These are phyloP conservation scores for Sphenostylis stenocarpa DNA, from an alignment of 306 rosid genomes.

Conservation along the genomic window DNA sequence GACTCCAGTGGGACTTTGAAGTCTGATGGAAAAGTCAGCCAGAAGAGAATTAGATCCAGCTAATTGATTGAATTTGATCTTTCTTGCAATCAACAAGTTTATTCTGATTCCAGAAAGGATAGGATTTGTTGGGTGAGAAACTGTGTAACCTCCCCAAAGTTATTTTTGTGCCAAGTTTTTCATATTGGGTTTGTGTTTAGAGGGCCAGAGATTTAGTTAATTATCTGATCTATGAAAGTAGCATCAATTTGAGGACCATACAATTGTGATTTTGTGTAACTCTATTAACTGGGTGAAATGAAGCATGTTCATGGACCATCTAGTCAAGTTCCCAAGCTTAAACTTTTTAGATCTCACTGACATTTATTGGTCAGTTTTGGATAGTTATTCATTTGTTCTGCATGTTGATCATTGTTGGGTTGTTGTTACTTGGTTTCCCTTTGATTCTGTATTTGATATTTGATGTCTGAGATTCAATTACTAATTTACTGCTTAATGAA, in stretches of 20 bases:
- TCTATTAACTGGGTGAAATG: constrained; percentile 23
- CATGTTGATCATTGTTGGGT: constrained; percentile 26
- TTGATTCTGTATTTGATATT: constrained; percentile 7
- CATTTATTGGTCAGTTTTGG: constrained; percentile 3
- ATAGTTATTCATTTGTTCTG: constrained; percentile 21
- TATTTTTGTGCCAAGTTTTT: constrained; percentile 18
- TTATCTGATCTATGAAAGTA: constrained; percentile 29
- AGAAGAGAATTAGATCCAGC: constrained; percentile 78
- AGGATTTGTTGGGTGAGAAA: constrained; percentile 39
- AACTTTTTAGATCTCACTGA: not conserved
- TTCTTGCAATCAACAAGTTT: constrained; percentile 30
- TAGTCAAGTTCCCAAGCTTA: constrained; percentile 25
- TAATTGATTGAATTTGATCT: constrained; percentile 38
- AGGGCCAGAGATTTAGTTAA: constrained; percentile 32
- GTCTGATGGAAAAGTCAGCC: constrained; percentile 73
- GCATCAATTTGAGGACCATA: constrained; percentile 31
- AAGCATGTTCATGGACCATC: constrained; percentile 24
- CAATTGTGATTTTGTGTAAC: constrained; percentile 41
- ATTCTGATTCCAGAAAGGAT: constrained; percentile 20
- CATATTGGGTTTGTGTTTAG: constrained; percentile 27
- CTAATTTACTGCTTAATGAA: constrained; percentile 14
- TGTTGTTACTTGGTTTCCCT: not conserved
- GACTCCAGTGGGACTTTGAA: constrained; percentile 74
- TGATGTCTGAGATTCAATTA: constrained; percentile 14
- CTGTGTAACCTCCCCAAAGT: constrained; percentile 31